Percentiles rank a stretch among this genome's conserved stretches.
Conservation (phyloP, 176 grass and related monocot species). For the Oryza rufipogon region DNA sequence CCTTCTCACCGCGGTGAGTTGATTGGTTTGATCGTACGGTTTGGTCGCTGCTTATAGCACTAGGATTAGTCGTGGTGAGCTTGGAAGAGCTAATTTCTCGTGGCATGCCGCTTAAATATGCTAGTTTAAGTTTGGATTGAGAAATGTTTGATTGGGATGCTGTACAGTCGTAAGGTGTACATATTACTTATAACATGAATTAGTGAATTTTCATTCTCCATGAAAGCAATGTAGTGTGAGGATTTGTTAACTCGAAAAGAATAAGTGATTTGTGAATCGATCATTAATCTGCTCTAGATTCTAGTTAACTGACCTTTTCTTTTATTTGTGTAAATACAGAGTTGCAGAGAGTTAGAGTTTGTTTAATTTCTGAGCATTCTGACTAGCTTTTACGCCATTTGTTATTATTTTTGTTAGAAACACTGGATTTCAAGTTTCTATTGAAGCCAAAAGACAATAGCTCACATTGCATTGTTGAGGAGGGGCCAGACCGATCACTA, state of each 20-base stretch:
- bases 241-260: neutral
- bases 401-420: constrained; percentile 45
- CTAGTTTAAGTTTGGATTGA: neutral
- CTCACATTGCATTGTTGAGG: constrained; percentile 69
- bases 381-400: neutral
- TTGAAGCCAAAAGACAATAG: constrained; percentile 59
- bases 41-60: neutral
- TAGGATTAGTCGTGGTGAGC: neutral
- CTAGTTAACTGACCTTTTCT: neutral
- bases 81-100: neutral
- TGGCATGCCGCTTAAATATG: neutral
- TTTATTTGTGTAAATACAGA: neutral
- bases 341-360: neutral
- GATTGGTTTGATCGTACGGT: constrained; percentile 1
- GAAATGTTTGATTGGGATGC: constrained; percentile 1
- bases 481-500: constrained; percentile 67
- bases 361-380: constrained; percentile 26
- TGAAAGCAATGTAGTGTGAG: constrained; percentile 11
- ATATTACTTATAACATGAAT: neutral
- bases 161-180: neutral
- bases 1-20: constrained; percentile 69
- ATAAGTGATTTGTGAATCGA: neutral
- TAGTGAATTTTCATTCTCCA: constrained; percentile 9
- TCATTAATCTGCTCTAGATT: neutral
- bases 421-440: constrained; percentile 88